A percentile compares a stretch with the other conserved stretches of the same genome.
These are phyloP conservation scores for Coemansia furcata DNA, from an alignment of 192 early-diverging fungal genomes.

Conservation along the genomic window DNA sequence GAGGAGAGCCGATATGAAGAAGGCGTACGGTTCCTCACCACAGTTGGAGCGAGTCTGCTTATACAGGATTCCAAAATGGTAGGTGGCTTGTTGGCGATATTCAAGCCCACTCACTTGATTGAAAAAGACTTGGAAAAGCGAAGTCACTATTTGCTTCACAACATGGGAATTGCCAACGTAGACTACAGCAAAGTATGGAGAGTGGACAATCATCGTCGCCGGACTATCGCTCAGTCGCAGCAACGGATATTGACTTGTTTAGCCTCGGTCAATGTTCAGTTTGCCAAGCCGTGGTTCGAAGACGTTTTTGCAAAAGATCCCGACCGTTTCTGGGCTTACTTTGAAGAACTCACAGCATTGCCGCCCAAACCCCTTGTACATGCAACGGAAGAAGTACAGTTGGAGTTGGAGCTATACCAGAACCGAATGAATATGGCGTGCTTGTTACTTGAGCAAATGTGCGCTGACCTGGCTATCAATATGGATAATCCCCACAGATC, in stretches of 20 bases:
- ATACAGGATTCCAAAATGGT: conserved; percentile 20
- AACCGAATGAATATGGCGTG: conserved; percentile 30
- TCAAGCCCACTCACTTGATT: conserved; percentile 28
- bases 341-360: conserved; percentile 18
- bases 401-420: conserved; percentile 38
- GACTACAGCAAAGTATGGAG: conserved; percentile 36
- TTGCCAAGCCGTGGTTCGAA: conserved; percentile 40
- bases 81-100: conserved; percentile 25
- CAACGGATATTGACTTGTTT: conserved; percentile 24
- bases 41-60: conserved; percentile 6
- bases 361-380: background rate
- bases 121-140: conserved; percentile 36
- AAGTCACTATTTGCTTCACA: conserved; percentile 28
- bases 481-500: conserved; percentile 6
- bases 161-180: background rate
- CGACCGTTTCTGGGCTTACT: conserved; percentile 15
- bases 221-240: conserved; percentile 29
- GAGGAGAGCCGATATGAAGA: conserved; percentile 41
- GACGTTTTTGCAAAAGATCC: conserved; percentile 5
- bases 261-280: conserved; percentile 17
- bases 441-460: conserved; percentile 40
- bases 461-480: conserved; percentile 26
- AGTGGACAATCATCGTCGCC: conserved; percentile 30
- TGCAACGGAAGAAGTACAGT: background rate
- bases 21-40: conserved; percentile 30